phyloP scores from a whole-genome alignment of 2,329 filamentous ascomycete genomes.

The Plenodomus tracheiphilus region DNA sequence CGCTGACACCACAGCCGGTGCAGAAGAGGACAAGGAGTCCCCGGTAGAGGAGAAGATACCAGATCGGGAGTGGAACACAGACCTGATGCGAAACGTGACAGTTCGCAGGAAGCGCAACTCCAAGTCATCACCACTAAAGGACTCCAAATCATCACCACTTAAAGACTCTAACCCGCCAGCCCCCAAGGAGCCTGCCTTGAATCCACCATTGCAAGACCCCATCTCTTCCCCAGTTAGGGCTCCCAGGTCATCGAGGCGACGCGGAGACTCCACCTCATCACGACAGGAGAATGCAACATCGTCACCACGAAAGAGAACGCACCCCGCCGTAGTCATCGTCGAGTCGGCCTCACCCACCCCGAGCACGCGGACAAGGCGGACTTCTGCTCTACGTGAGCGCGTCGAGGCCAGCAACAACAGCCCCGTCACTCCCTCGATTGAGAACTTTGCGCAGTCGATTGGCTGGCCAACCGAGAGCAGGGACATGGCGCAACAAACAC shows the following conservation, averaged over 20 bases:
- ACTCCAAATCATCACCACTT: conserved; percentile 1
- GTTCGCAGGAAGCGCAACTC: conserved; percentile 41
- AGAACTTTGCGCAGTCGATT: conserved; percentile 54
- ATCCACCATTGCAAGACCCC: background rate
- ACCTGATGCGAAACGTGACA: conserved; percentile 48
- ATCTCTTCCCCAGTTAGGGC: background rate
- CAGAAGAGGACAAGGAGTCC: conserved; percentile 17
- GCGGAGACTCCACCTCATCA: background rate
- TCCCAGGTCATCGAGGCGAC: background rate
- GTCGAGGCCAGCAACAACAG: conserved; percentile 38
- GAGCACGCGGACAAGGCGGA: conserved; percentile 22
- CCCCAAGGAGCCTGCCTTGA: background rate
- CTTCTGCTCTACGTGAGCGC: conserved; percentile 38
- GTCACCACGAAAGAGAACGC: background rate
- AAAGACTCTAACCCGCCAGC: background rate
- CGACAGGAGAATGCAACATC: background rate
- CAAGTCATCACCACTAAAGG: conserved; percentile 26
- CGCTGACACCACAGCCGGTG: conserved; percentile 14
- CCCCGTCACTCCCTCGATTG: conserved; percentile 46
- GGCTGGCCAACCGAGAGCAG: conserved; percentile 51
- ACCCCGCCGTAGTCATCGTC: conserved; percentile 11
- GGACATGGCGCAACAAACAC: conserved; percentile 24
- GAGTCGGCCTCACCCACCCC: conserved; percentile 25
- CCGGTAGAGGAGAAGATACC: conserved; percentile 30
- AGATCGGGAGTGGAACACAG: conserved; percentile 45